Conservation (phyloP, 345 rosid genomes). For the Orychophragmus violaceus region DNA sequence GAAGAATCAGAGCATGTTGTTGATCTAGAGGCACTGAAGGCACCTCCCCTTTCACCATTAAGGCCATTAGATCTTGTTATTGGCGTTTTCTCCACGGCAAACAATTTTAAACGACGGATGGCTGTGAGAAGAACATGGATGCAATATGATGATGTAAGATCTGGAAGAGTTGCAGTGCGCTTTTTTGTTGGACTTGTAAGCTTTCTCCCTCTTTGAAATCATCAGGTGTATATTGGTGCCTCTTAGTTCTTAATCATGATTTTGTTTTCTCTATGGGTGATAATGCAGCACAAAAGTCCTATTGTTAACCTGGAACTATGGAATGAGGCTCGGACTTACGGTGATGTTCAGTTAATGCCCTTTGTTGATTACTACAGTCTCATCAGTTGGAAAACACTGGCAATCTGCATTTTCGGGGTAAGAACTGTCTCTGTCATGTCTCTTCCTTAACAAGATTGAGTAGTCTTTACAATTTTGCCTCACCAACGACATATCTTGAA, state of each 20-base stretch:
- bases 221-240: background rate
- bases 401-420: constrained; percentile 97
- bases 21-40: constrained; percentile 57
- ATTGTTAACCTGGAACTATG: constrained; percentile 88
- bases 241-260: background rate
- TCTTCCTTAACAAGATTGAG: constrained; percentile 11
- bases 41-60: constrained; percentile 51
- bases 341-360: constrained; percentile 93
- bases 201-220: background rate
- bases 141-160: constrained; percentile 75
- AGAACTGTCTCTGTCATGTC: constrained; percentile 15
- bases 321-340: constrained; percentile 79
- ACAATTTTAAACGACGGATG: constrained; percentile 93
- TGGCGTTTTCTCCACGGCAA: constrained; percentile 94
- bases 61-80: constrained; percentile 67
- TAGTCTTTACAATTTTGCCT: constrained; percentile 13
- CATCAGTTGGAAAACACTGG: constrained; percentile 96
- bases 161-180: constrained; percentile 80
- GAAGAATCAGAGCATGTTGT: constrained; percentile 75
- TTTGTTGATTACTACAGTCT: constrained; percentile 96
- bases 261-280: background rate
- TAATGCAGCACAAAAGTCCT: constrained; percentile 87
- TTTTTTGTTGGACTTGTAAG: constrained; percentile 99
- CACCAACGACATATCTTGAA: constrained; percentile 23
- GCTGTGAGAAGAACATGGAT: constrained; percentile 98